Conservation (phyloP, 2,329 filamentous ascomycete genomes). For the Helotiales sp. region DNA sequence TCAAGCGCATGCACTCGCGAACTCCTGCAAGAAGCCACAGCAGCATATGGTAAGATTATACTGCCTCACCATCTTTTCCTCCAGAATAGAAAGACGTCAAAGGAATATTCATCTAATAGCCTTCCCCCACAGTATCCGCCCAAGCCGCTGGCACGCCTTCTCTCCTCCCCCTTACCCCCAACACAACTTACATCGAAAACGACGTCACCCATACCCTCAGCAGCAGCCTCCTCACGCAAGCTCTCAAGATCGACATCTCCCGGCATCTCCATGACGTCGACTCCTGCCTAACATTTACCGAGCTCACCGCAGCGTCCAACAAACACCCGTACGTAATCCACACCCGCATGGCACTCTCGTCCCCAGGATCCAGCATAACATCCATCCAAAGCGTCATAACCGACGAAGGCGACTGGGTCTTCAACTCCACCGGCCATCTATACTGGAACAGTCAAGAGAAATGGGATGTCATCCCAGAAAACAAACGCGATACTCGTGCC, state of each 20-base stretch:
- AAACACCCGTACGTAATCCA: constrained; percentile 27
- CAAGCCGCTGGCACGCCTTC: constrained; percentile 12
- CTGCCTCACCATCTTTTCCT: too few species aligned
- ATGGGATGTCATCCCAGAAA: constrained; percentile 21
- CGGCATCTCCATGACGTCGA: constrained; percentile 23
- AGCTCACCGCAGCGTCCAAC: constrained; percentile 21
- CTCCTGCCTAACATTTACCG: constrained; percentile 23
- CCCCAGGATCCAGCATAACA: not conserved
- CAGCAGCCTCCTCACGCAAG: constrained; percentile 5
- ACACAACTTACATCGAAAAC: constrained; percentile 24
- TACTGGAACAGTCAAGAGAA: constrained; percentile 21
- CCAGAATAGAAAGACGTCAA: too few species aligned
- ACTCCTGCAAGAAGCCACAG: constrained; percentile 23
- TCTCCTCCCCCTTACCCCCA: not conserved
- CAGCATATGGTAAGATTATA: constrained; percentile 10
- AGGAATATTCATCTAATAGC: not conserved
- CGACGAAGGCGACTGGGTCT: constrained; percentile 27
- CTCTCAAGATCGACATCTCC: constrained; percentile 26
- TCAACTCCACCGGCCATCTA: constrained; percentile 25
- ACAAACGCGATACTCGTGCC: constrained; percentile 20
- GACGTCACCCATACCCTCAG: constrained; percentile 7
- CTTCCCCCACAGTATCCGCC: constrained; percentile 4
- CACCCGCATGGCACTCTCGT: constrained; percentile 25
- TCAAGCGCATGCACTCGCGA: constrained; percentile 18
- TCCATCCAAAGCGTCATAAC: constrained; percentile 24